Evolutionary conservation across 2,329 filamentous ascomycete genomes (phyloP), one percentile per base, ranked within the genome.

Genomic region (Dendrostoma leiphaemia): DNA sequence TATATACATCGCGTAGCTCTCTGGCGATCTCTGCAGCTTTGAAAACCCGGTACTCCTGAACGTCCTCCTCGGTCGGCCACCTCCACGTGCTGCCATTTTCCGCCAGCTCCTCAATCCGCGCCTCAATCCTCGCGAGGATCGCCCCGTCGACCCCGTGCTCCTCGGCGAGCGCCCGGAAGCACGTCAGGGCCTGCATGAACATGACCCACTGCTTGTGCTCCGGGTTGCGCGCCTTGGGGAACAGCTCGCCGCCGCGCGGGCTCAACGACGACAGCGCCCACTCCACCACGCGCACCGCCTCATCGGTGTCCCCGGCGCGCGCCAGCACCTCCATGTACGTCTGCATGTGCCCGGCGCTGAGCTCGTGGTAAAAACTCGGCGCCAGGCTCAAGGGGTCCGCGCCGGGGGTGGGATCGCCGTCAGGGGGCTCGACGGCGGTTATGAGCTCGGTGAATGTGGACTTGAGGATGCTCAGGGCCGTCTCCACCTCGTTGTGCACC

Each of bases 311-410:
- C 32, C 78, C 79, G n/a, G 84, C 67, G 49, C 80, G 77, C 1
- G 81, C 86, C 21, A 91, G 71, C 1, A 82, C 77, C 44, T 84
- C 77, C 65, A 91, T 77, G 64, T 89, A 88, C 2, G 74, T 71
- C 61, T 88, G 82, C 1, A 83, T 64, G 34, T 77, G 68, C 19
- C 69, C 68, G 6, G 79, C 76, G 9, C 67, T 66, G 10, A 85
- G 71, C 12, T 72, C 65, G 34, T 74, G 68, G 7, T 77, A 68
- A 2, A 79, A 66, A 7, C 54, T 52, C 12, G 62, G 60, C 26
- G n/a, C n/a, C n/a, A n/a, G n/a, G n/a, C n/a, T n/a, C n/a, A n/a
- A n/a, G n/a, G n/a, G n/a, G n/a, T n/a, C n/a, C n/a, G n/a, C n/a
- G n/a, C n/a, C n/a, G n/a, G n/a, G n/a, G n/a, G n/a, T n/a, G n/a